These are phyloP conservation scores for Vitis labrusca DNA, from an alignment of 164 flowering plant genomes.

Conservation along the genomic window DNA sequence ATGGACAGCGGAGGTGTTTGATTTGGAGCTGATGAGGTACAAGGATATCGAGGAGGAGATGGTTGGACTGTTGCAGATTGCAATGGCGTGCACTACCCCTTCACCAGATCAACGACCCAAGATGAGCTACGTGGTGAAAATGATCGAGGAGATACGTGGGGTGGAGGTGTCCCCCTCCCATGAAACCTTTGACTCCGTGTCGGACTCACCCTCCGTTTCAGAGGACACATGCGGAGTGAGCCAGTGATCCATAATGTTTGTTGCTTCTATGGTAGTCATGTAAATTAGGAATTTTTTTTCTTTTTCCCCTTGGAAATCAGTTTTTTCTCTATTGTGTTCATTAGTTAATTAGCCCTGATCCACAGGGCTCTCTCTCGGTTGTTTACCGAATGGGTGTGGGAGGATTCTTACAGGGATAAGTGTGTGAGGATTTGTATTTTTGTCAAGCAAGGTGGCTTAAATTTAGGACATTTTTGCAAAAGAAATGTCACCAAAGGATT, in stretches of 20 bases:
- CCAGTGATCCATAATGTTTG: slow-evolving; percentile 22
- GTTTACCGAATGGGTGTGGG: too few species aligned
- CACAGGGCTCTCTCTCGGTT: too few species aligned
- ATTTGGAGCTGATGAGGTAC: slow-evolving; percentile 89
- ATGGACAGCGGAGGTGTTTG: slow-evolving; percentile 97
- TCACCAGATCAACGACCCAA: slow-evolving; percentile 77
- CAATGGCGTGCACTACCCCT: slow-evolving; percentile 57
- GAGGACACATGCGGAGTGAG: slow-evolving; percentile 54
- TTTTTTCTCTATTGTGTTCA: too few species aligned
- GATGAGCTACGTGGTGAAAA: slow-evolving; percentile 58
- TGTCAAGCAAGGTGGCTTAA: too few species aligned
- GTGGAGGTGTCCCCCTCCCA: slow-evolving; percentile 64
- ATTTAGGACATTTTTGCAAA: too few species aligned
- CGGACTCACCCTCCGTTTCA: slow-evolving; percentile 71
- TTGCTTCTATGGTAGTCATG: neutral
- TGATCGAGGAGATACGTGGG: slow-evolving; percentile 80
- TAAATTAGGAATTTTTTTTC: neutral
- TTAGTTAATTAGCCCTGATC: too few species aligned
- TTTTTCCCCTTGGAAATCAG: too few species aligned
- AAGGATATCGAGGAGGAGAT: slow-evolving; percentile 88
- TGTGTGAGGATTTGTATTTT: too few species aligned
- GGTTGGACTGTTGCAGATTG: slow-evolving; percentile 87
- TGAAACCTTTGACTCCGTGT: slow-evolving; percentile 51
- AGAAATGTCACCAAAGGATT: too few species aligned
- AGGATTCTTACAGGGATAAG: too few species aligned